Evolutionary conservation across 2,329 filamentous ascomycete species (phyloP).

Genomic region (Aspergillus candidus): DNA sequence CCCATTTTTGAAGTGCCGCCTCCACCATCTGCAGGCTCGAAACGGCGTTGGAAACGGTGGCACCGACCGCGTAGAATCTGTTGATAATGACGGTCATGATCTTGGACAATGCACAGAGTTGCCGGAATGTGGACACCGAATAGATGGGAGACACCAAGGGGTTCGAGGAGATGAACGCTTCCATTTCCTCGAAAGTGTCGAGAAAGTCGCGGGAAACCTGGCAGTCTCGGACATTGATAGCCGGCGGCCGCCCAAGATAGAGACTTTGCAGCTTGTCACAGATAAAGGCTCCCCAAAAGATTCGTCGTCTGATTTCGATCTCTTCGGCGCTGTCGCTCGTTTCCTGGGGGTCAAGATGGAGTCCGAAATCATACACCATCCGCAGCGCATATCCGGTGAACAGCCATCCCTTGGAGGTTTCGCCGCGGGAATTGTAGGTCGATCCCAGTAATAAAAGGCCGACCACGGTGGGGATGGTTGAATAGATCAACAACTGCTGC

Average conservation of each 20-base stretch:
- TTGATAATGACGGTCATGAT: slow-evolving; percentile 37
- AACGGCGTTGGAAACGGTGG: slow-evolving; percentile 19
- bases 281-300: slow-evolving; percentile 31
- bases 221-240: slow-evolving; percentile 21
- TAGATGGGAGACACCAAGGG: slow-evolving; percentile 10
- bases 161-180: slow-evolving; percentile 19
- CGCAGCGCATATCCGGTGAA: slow-evolving; percentile 49
- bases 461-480: slow-evolving; percentile 4
- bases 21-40: slow-evolving; percentile 17
- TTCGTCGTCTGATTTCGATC: slow-evolving; percentile 23
- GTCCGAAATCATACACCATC: slow-evolving; percentile 48
- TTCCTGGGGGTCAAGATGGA: slow-evolving; percentile 35
- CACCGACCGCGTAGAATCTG: slow-evolving; percentile 28
- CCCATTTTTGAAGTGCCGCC: slow-evolving; percentile 21
- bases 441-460: background rate
- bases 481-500: background rate
- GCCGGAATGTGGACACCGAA: slow-evolving; percentile 34
- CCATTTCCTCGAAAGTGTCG: slow-evolving; percentile 26
- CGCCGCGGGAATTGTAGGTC: slow-evolving; percentile 4
- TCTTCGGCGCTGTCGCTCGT: slow-evolving; percentile 14
- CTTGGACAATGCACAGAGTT: slow-evolving; percentile 30
- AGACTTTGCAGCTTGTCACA: slow-evolving; percentile 50
- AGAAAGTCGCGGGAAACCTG: slow-evolving; percentile 26
- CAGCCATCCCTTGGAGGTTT: slow-evolving; percentile 36
- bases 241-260: slow-evolving; percentile 49